phyloP scores from a whole-genome alignment of 208 protist species.

The Leishmania arabica region DNA sequence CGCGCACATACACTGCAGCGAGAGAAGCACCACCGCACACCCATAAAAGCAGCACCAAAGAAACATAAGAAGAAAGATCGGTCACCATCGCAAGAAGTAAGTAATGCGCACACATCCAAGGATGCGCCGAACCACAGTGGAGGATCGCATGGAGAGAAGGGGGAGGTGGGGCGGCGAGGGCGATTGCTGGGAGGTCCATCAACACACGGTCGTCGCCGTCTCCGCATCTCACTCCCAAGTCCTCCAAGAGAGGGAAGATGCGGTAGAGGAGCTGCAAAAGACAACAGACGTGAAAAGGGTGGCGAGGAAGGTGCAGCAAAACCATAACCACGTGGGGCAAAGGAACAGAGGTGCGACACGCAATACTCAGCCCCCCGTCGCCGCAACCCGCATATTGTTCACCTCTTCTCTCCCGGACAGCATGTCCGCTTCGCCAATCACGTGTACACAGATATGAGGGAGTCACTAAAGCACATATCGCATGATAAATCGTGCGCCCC shows the following conservation, averaged over 20 bases:
- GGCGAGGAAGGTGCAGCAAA: not conserved
- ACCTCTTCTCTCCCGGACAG: not conserved
- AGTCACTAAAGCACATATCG: not conserved
- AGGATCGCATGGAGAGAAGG: not conserved
- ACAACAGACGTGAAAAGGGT: not conserved
- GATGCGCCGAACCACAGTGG: not conserved
- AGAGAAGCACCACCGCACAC: not conserved
- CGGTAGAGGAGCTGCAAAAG: not conserved
- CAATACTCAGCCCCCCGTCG: not conserved
- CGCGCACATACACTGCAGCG: not conserved
- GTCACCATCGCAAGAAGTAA: not conserved
- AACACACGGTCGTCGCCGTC: not conserved
- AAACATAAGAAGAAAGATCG: constrained; percentile 5
- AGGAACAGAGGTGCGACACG: not conserved
- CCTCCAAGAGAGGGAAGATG: not conserved
- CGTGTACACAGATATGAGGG: not conserved
- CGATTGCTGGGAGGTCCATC: not conserved
- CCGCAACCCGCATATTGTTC: not conserved
- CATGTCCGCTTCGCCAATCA: not conserved
- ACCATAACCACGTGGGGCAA: not conserved
- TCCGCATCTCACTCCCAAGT: not conserved
- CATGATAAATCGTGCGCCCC: not conserved
- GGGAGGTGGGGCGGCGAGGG: not conserved
- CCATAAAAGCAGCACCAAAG: not conserved
- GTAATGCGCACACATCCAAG: not conserved